Conservation (phyloP, 345 rosid genomes). For the Mercurialis annua region DNA sequence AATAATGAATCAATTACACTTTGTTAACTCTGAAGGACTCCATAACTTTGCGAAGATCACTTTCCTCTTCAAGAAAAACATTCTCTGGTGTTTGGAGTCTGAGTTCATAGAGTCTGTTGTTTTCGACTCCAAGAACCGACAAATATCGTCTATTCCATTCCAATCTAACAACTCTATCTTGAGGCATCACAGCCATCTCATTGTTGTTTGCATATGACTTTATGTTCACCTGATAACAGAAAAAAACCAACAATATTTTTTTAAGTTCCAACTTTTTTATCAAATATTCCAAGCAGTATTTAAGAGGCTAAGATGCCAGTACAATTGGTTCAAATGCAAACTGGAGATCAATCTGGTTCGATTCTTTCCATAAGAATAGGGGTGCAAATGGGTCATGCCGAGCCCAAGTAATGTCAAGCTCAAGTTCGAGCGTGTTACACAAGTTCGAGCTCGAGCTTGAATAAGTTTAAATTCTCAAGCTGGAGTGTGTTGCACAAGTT, state of each 20-base stretch:
- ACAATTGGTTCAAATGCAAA: no score
- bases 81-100: constrained; percentile 89
- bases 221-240: constrained; percentile 64
- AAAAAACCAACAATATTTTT: neutral
- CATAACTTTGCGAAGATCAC: constrained; percentile 78
- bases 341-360: no score
- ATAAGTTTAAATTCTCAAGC: no score
- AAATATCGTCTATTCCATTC: constrained; percentile 91
- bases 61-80: constrained; percentile 78
- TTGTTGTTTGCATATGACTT: constrained; percentile 89
- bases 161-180: constrained; percentile 67
- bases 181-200: constrained; percentile 92
- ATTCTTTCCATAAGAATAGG: no score
- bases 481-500: no score
- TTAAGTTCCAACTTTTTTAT: neutral
- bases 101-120: constrained; percentile 69
- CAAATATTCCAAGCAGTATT: neutral
- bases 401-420: no score
- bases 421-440: no score
- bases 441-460: no score
- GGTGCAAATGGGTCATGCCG: no score
- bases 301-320: no score
- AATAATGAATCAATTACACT: constrained; percentile 19
- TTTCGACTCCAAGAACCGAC: constrained; percentile 85
- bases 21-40: constrained; percentile 85